Evolutionary conservation across 371 early-diverging fungal genomes (phyloP).

Genomic region (Mortierella sp.): DNA sequence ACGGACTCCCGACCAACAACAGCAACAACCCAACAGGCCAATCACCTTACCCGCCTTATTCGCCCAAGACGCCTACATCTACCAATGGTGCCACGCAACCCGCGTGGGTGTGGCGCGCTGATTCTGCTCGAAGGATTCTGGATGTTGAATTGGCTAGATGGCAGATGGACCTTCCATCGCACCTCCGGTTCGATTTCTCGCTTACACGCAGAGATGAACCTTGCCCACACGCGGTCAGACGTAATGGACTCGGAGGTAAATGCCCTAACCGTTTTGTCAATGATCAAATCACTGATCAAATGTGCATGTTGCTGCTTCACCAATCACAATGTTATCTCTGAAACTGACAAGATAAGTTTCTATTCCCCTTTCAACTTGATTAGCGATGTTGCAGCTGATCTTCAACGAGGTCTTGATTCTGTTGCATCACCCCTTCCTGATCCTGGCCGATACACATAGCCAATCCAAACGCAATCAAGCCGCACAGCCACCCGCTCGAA

Average conservation of each 20-base stretch:
- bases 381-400: constrained; percentile 56
- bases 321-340: neutral
- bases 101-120: constrained; percentile 55
- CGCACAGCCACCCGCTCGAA: neutral
- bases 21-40: neutral
- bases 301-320: neutral
- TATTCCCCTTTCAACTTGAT: neutral
- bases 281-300: neutral
- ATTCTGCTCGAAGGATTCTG: constrained; percentile 48
- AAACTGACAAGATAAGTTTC: neutral
- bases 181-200: constrained; percentile 44
- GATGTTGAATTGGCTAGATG: constrained; percentile 55
- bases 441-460: constrained; percentile 37
- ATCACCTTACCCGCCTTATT: neutral
- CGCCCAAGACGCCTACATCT: neutral
- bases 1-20: neutral
- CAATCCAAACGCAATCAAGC: constrained; percentile 18
- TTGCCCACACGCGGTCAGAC: constrained; percentile 36
- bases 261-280: neutral
- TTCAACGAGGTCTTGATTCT: constrained; percentile 57
- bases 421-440: constrained; percentile 54
- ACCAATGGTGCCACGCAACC: constrained; percentile 13
- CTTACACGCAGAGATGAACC: constrained; percentile 41
- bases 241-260: constrained; percentile 55
- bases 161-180: constrained; percentile 54